Evolutionary conservation across 495 filamentous ascomycete species (phyloP).

Genomic region (Evansstolkia leycettana): DNA sequence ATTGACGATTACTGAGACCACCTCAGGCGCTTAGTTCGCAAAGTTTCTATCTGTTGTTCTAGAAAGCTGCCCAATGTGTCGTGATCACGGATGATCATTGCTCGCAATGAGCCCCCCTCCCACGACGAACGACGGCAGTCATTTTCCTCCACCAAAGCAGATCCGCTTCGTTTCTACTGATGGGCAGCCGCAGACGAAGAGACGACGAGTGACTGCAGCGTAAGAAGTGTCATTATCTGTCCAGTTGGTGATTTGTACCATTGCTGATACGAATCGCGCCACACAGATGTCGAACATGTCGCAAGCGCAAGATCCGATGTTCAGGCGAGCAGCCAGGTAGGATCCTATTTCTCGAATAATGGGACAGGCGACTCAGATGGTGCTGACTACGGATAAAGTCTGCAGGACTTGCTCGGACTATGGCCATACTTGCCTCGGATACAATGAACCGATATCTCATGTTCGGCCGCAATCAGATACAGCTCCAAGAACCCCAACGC

Average conservation of each 20-base stretch:
- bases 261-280: constrained; percentile 2
- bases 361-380: constrained; percentile 1
- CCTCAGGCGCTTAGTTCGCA: constrained; percentile 2
- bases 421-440: constrained; percentile 60
- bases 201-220: constrained; percentile 72
- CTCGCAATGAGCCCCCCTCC: constrained; percentile 39
- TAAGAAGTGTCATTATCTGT: constrained; percentile 24
- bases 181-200: constrained; percentile 68
- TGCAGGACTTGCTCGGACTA: constrained; percentile 68
- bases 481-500: constrained; percentile 13
- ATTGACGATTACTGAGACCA: constrained; percentile 3
- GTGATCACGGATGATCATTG: constrained; percentile 25
- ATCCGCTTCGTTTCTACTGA: constrained; percentile 76
- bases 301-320: constrained; percentile 74
- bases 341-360: constrained; percentile 1
- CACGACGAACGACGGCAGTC: constrained; percentile 27
- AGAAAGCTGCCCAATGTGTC: constrained; percentile 24
- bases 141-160: constrained; percentile 28
- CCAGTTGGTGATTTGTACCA: no score
- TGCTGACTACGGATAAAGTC: constrained; percentile 12
- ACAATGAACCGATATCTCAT: constrained; percentile 59
- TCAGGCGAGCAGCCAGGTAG: constrained; percentile 59
- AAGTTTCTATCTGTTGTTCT: constrained; percentile 1
- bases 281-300: constrained; percentile 61
- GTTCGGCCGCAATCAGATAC: constrained; percentile 26